These are phyloP conservation scores for Lyophyllum decastes DNA, from an alignment of 768 basidiomycete species.

Conservation along the genomic window DNA sequence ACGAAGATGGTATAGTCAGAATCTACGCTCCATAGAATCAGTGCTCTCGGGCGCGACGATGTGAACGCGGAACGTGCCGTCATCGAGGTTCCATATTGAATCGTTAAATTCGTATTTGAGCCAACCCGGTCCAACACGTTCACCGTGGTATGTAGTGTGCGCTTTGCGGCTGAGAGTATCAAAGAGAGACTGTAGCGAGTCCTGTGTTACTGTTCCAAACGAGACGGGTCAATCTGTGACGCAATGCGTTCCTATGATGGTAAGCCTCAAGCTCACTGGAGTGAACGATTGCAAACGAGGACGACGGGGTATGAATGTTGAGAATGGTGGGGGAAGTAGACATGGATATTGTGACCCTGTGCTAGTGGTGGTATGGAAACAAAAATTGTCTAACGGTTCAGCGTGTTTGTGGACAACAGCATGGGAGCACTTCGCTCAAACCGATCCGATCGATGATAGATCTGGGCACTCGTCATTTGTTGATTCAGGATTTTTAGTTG, in stretches of 20 bases:
- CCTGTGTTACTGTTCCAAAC: slow-evolving; percentile 57
- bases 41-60: neutral
- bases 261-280: slow-evolving; percentile 52
- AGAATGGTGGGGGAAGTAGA: slow-evolving; percentile 49
- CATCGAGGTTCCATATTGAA: slow-evolving; percentile 84
- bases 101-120: slow-evolving; percentile 85
- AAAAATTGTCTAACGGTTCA: slow-evolving; percentile 3
- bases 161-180: slow-evolving; percentile 74
- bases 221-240: slow-evolving; percentile 7
- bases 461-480: neutral
- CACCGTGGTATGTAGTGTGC: slow-evolving; percentile 55
- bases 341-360: slow-evolving; percentile 5
- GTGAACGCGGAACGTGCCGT: slow-evolving; percentile 54
- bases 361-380: neutral
- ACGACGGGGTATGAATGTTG: slow-evolving; percentile 74
- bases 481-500: neutral
- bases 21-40: slow-evolving; percentile 37
- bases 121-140: slow-evolving; percentile 75
- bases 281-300: slow-evolving; percentile 76
- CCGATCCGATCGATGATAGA: slow-evolving; percentile 1
- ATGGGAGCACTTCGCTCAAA: neutral
- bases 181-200: slow-evolving; percentile 61
- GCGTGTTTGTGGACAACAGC: too few relatives aligned
- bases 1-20: slow-evolving; percentile 88
- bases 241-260: neutral